Percentiles rank a stretch among this genome's conserved stretches.
These are phyloP conservation scores for Phytophthora tentaculata DNA, from an alignment of 352 stramenopile genomes.

Conservation along the genomic window DNA sequence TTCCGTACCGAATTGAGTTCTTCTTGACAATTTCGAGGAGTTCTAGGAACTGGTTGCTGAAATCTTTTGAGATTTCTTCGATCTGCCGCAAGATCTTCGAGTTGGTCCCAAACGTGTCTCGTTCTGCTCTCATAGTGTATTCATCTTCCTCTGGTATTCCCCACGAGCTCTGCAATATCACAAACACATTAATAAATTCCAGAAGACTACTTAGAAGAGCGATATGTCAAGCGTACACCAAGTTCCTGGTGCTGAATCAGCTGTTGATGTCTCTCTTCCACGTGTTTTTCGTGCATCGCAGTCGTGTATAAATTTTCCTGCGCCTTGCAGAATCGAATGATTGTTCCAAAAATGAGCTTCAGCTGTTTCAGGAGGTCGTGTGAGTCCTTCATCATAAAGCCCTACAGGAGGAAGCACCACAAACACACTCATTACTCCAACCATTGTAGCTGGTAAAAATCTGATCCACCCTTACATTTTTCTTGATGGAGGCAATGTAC, in stretches of 20 bases:
- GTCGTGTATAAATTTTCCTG: slow-evolving; percentile 85
- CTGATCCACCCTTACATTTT: slow-evolving; percentile 62
- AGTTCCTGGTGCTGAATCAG: slow-evolving; percentile 54
- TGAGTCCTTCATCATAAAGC: slow-evolving; percentile 85
- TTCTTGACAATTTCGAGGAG: slow-evolving; percentile 81
- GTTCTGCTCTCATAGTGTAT: slow-evolving; percentile 38
- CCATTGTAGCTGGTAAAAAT: background rate
- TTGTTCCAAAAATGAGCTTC: slow-evolving; percentile 82
- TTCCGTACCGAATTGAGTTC: slow-evolving; percentile 54
- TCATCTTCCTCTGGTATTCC: slow-evolving; percentile 64
- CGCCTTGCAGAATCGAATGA: slow-evolving; percentile 85
- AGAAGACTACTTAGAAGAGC: background rate
- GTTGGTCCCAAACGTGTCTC: slow-evolving; percentile 48
- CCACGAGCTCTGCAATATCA: slow-evolving; percentile 55
- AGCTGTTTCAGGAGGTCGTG: slow-evolving; percentile 75
- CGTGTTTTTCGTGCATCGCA: slow-evolving; percentile 74
- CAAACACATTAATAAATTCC: background rate
- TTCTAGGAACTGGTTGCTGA: slow-evolving; percentile 62
- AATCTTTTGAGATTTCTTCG: slow-evolving; percentile 68
- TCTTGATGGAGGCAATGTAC: slow-evolving; percentile 93
- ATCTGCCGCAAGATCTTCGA: slow-evolving; percentile 69
- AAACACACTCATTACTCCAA: slow-evolving; percentile 13
- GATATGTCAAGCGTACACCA: slow-evolving; percentile 36
- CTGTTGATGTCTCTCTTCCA: slow-evolving; percentile 58
- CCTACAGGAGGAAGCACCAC: slow-evolving; percentile 39